Base-by-base conservation (phyloP, 2,329 filamentous ascomycete genomes). In the Fusarium verticillioides region DNA sequence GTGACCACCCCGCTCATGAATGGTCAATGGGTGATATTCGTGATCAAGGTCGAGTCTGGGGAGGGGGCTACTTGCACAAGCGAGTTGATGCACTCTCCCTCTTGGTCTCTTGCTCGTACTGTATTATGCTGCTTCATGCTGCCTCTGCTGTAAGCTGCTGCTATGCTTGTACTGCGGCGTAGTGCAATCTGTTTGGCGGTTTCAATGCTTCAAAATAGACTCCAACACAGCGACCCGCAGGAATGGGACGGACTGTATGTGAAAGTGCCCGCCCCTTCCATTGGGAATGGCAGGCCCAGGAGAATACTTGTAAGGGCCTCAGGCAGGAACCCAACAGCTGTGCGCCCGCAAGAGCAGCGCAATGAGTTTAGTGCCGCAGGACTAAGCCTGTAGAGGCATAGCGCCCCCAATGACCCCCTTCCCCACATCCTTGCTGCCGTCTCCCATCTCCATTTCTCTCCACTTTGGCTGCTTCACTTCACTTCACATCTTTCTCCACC, bases 1-100 rank as follows among this genome's bases (percentile, higher is more conserved):
- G 69, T 67, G 63, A 74, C 63, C 66, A 69, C 70, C 69, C 72
- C 54, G 58, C 60, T 65, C 59, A 57, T 69, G 62, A 72, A 62
- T 74, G 56, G 68, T 69, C 71, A 74, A 74, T 69, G 59, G 63
- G 32, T 67, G 34, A 47, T 26, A 39, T 54, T 61, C 21, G 46
- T 66, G 32, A 54, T 44, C 58, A 37, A 58, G 34, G 21, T 60
- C 62, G 63, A 58, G 60, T 54, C 57, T 43, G 39, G 49, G 69
- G 69, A 54, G 23, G 70, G 60, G 66, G 53, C 5, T 37, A 37
- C 36, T 36, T 18, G 46, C 66, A 40, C 61, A 65, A 57, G 56
- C 56, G 32, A 65, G 37, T 26, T 46, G 59, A 65, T 47, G 44
- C 52, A 73, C 40, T 54, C 43, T 53, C 52, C 69, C 53, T 57